These are phyloP conservation scores for Kodamaea derodonti DNA, from an alignment of 1,139 yeast genomes.

Conservation along the genomic window DNA sequence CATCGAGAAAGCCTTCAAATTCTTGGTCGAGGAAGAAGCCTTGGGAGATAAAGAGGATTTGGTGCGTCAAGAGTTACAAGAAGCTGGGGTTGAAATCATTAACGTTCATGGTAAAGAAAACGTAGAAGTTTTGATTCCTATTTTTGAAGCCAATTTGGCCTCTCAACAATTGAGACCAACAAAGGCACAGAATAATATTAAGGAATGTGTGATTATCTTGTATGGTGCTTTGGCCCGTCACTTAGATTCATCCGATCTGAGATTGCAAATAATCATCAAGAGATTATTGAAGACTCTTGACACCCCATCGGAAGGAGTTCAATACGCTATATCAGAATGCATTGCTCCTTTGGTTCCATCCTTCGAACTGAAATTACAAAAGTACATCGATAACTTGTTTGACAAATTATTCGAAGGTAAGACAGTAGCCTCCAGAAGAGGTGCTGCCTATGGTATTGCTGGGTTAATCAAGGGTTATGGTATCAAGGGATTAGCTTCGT, in stretches of 20 bases:
- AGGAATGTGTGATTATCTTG: constrained; percentile 77
- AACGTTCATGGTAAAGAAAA: constrained; percentile 57
- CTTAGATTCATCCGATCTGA: constrained; percentile 56
- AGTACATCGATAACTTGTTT: constrained; percentile 56
- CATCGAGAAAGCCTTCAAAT: constrained; percentile 51
- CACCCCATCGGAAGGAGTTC: constrained; percentile 87
- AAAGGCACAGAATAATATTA: constrained; percentile 57
- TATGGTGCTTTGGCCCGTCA: constrained; percentile 90
- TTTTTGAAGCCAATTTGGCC: constrained; percentile 63
- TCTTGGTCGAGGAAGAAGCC: constrained; percentile 59
- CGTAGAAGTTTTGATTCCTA: constrained; percentile 70
- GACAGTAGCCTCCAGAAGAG: constrained; percentile 62
- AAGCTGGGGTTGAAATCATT: constrained; percentile 79
- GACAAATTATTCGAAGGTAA: constrained; percentile 53
- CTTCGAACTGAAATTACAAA: constrained; percentile 46
- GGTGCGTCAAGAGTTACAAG: constrained; percentile 81
- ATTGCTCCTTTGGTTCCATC: constrained; percentile 75
- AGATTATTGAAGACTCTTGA: constrained; percentile 71
- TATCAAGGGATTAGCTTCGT: constrained; percentile 67
- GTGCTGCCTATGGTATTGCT: constrained; percentile 95
- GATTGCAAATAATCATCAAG: constrained; percentile 63
- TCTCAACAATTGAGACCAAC: constrained; percentile 35
- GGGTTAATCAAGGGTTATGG: constrained; percentile 92
- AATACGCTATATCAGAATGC: constrained; percentile 80
- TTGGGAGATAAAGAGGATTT: constrained; percentile 69